These are phyloP conservation scores for Hanseniaspora mollemarum DNA, from an alignment of 805 yeast species.

Conservation along the genomic window DNA sequence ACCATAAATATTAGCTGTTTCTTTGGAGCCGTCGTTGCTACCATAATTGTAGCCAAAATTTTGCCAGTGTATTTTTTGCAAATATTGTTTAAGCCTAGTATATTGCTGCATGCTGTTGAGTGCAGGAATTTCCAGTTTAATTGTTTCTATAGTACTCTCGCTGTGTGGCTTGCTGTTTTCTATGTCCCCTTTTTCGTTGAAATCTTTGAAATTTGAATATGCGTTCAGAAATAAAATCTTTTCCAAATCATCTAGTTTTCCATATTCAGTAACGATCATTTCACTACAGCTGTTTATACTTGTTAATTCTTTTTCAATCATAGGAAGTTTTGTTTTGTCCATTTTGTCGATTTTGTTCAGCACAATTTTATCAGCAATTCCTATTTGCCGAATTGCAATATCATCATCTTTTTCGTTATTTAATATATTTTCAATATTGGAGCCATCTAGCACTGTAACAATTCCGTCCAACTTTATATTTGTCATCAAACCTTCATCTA, in stretches of 20 bases:
- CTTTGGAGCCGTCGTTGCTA: neutral
- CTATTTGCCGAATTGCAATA: constrained; percentile 81
- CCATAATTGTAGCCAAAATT: constrained; percentile 37
- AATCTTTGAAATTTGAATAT: constrained; percentile 31
- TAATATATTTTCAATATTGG: constrained; percentile 52
- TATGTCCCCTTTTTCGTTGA: neutral
- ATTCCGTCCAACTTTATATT: constrained; percentile 85
- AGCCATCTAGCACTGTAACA: constrained; percentile 72
- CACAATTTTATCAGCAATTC: constrained; percentile 73
- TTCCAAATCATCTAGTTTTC: constrained; percentile 51
- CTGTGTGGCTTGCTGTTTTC: constrained; percentile 29
- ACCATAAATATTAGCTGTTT: constrained; percentile 22
- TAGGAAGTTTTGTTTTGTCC: constrained; percentile 27
- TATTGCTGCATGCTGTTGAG: constrained; percentile 32
- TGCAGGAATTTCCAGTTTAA: constrained; percentile 37
- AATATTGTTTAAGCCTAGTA: constrained; percentile 43
- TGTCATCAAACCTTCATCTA: constrained; percentile 77
- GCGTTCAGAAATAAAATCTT: constrained; percentile 70
- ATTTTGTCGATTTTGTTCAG: constrained; percentile 66
- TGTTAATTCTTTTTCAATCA: constrained; percentile 31
- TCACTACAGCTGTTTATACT: constrained; percentile 62
- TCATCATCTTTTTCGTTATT: constrained; percentile 52
- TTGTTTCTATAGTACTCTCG: constrained; percentile 45
- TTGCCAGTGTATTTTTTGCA: constrained; percentile 67
- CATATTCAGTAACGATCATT: constrained; percentile 53